A percentile compares a stretch with the other conserved stretches of the same genome.
phyloP scores from a whole-genome alignment of 306 rosid genomes.

The Cicer cuneatum region DNA sequence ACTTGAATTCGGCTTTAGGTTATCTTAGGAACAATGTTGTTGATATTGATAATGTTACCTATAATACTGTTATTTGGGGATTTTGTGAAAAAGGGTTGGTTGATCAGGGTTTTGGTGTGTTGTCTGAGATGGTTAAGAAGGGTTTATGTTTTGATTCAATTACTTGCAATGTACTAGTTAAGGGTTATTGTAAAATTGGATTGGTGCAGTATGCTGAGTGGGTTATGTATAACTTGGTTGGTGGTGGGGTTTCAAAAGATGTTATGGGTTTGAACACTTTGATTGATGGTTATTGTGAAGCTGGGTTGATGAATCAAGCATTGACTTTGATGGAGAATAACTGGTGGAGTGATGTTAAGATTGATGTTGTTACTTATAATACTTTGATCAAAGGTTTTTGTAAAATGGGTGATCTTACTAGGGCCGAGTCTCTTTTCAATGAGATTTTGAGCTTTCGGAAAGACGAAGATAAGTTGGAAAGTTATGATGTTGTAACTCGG shows the following conservation, averaged over 20 bases:
- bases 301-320: slow-evolving; percentile 60
- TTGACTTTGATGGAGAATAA: slow-evolving; percentile 57
- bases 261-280: slow-evolving; percentile 62
- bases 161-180: slow-evolving; percentile 66
- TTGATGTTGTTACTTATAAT: slow-evolving; percentile 73
- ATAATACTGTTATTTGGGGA: slow-evolving; percentile 78
- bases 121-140: slow-evolving; percentile 77
- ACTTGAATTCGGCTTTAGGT: slow-evolving; percentile 63
- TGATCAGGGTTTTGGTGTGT: slow-evolving; percentile 67
- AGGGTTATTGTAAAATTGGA: slow-evolving; percentile 71
- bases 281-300: slow-evolving; percentile 71
- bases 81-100: slow-evolving; percentile 63
- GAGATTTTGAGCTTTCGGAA: slow-evolving; percentile 49
- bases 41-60: slow-evolving; percentile 71
- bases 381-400: slow-evolving; percentile 69
- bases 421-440: slow-evolving; percentile 58
- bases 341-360: slow-evolving; percentile 46
- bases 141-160: slow-evolving; percentile 58
- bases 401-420: slow-evolving; percentile 57
- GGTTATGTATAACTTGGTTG: slow-evolving; percentile 59
- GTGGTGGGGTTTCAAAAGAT: slow-evolving; percentile 59
- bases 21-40: slow-evolving; percentile 52
- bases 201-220: slow-evolving; percentile 64
- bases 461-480: slow-evolving; percentile 41
- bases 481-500: slow-evolving; percentile 32